Base-by-base conservation (phyloP, 2,329 filamentous ascomycete species). In the Beauveria pseudobassiana region DNA sequence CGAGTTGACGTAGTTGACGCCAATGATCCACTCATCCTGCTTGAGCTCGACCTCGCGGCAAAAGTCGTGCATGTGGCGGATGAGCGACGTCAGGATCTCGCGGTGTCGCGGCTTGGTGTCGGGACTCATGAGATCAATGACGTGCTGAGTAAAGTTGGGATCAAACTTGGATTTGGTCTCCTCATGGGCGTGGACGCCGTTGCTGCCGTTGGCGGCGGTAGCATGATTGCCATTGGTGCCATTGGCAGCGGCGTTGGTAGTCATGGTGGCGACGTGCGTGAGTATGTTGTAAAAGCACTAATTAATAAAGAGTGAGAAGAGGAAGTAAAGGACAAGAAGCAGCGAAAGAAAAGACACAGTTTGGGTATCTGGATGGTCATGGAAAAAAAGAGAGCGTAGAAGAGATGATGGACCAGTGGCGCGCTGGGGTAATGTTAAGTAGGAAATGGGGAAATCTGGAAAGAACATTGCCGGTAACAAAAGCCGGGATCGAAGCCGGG, bases 31-130 rank as follows among this genome's bases (percentile, higher is more conserved):
- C 75, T 93, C 89, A 60, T 90, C 88, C 38, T 85, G 80, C 20
- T 86, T 91, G 57, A 93, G 83, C 75, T 92, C 88, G 65, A 90
- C 84, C 70, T 93, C 89, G 62, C 89, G 85, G 62, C 85, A 83
- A 73, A 92, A 92, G 75, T 91, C 88, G 77, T 93, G 89, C 63
- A 93, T 79, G 76, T 92, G 88, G 54, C 77, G 79, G 74, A 91
- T 86, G 67, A 91, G 75, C 30, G 82, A 79, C 64, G 78, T 74
- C 69, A 92, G 77, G 68, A 92, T 79, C 65, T 84, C 77, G 63
- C 86, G 82, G 68, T 85, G 82, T 63, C 89, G 81, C 62, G 87
- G 83, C 58, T 81, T 77, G 14, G 85, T 85, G 68, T 89, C 85
- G 68, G 88, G 86, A 59, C 87, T 85, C 79, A 91, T 91, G 68